Evolutionary conservation across 2,329 filamentous ascomycete genomes (phyloP), one percentile per base, ranked within the genome.

Genomic region (Colletotrichum higginsianum): DNA sequence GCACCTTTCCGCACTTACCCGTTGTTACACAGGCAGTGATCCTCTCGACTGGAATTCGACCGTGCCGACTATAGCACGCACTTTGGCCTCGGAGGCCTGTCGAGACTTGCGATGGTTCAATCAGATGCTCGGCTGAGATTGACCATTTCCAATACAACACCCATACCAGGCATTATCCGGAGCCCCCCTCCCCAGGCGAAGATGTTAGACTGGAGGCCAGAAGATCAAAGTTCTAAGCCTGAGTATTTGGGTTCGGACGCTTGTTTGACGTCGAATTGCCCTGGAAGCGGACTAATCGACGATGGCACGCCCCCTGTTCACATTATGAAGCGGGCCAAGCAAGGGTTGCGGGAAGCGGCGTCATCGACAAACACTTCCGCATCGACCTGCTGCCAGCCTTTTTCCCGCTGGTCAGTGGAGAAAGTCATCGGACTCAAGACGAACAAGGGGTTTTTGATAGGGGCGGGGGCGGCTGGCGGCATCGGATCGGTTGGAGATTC

Each of bases 341-440:
- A 26, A 26, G 26, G 49, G 23, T 56, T 26, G 46, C 66, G 66
- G 61, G 61, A 72, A 61, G 66, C 66, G 66, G 60, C 70, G 66
- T 40, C 66, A 61, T 64, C 52, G 26, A 63, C 18, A 56, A 40
- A 2, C 26, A 38, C 44, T 23, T 47, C 60, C 18, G 52, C 52
- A 44, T 47, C 40, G 53, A 55, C 35, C 44, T 67, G 44, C 53
- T 18, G 23, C n/a, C 38, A 42, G 30, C 38, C 50, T 40, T 12
- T 18, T 58, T 8, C 16, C 52, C 47, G 23, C 23, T 60, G 21
- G 13, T 35, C 58, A 42, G 40, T 71, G 68, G 65, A 53, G 52
- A 63, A 53, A n/a, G 40, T 15, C 13, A 68, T 60, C 53, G 21
- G 9, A 38, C 46, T 53, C 47, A 26, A 44, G 40, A 56, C 30